Conservation (phyloP, 2,329 filamentous ascomycete genomes). For the Cordyceps farinosa region DNA sequence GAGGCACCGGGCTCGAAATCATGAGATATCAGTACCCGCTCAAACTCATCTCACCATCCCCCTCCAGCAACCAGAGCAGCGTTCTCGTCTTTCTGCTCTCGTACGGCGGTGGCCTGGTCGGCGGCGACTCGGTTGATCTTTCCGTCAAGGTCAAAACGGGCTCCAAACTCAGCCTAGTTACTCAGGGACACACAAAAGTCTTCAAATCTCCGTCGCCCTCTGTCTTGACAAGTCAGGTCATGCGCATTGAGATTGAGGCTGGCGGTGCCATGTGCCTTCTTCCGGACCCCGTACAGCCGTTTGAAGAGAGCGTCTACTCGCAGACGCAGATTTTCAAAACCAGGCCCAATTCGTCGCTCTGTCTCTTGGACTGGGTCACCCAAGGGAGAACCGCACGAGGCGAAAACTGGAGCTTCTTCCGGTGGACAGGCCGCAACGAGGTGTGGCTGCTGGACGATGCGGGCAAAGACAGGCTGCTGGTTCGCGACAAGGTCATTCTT, state of each 20-base stretch:
- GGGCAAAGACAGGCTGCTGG: conserved; percentile 57
- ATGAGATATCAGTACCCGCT: conserved; percentile 91
- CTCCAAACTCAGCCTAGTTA: conserved; percentile 65
- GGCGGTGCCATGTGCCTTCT: conserved; percentile 62
- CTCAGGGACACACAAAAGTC: conserved; percentile 87
- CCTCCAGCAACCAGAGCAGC: conserved; percentile 60
- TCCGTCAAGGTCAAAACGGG: conserved; percentile 59
- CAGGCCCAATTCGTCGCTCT: conserved; percentile 58
- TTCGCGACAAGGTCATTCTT: conserved; percentile 82
- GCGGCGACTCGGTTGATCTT: conserved; percentile 77
- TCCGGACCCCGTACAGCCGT: conserved; percentile 92
- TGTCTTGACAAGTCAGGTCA: conserved; percentile 54
- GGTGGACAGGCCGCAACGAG: conserved; percentile 84
- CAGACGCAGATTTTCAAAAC: conserved; percentile 77
- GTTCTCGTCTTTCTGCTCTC: conserved; percentile 85
- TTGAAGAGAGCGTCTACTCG: conserved; percentile 76
- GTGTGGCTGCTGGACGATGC: conserved; percentile 56
- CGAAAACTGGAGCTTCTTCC: conserved; percentile 80
- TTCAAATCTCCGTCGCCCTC: conserved; percentile 70
- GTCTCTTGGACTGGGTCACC: conserved; percentile 90
- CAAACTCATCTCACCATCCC: conserved; percentile 82
- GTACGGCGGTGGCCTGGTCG: conserved; percentile 90
- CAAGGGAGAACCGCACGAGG: conserved; percentile 80
- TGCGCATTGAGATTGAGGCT: conserved; percentile 49
- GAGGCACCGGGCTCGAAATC: conserved; percentile 65